Evolutionary conservation across 208 protist species (phyloP).

Genomic region (Leishmania mexicana): DNA sequence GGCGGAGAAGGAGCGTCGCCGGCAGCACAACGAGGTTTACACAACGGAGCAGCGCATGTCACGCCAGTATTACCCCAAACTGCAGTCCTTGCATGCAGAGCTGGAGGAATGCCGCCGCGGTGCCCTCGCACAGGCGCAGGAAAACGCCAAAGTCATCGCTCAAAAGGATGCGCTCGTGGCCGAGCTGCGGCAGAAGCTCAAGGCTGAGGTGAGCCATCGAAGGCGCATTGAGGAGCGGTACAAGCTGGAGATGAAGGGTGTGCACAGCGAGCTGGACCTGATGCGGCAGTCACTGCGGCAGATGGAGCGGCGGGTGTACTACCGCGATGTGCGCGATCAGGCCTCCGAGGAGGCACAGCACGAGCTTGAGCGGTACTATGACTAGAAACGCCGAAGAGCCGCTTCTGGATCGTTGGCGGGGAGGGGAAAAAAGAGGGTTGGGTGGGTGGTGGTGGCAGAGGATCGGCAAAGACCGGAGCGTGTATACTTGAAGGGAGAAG

Average conservation of each 20-base stretch:
- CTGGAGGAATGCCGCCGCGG: slow-evolving; percentile 29
- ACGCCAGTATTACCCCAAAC: slow-evolving; percentile 33
- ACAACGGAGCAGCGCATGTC: slow-evolving; percentile 27
- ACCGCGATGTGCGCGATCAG: slow-evolving; percentile 37
- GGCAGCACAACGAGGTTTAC: slow-evolving; percentile 36
- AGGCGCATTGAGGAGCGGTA: slow-evolving; percentile 53
- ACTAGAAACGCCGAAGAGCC: not conserved
- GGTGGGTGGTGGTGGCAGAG: not conserved
- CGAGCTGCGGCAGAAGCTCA: slow-evolving; percentile 29
- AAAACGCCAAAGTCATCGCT: slow-evolving; percentile 17
- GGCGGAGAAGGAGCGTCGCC: slow-evolving; percentile 42
- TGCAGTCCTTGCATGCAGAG: slow-evolving; percentile 39
- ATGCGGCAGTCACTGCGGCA: slow-evolving; percentile 78
- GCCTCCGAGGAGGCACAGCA: slow-evolving; percentile 18
- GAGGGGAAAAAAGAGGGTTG: not conserved
- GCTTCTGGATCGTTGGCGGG: not conserved
- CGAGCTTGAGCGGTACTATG: slow-evolving; percentile 36
- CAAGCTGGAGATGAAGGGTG: slow-evolving; percentile 65
- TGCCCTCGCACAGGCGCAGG: slow-evolving; percentile 9
- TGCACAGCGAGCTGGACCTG: slow-evolving; percentile 71
- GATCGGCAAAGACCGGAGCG: not conserved
- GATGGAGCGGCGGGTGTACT: slow-evolving; percentile 81
- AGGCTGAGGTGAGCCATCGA: slow-evolving; percentile 25
- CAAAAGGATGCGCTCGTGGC: slow-evolving; percentile 21
- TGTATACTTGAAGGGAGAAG: not conserved